A percentile compares a stretch with the other conserved stretches of the same genome.
Conservation (phyloP, 139 green algal genomes). For the Chlorella vulgaris region DNA sequence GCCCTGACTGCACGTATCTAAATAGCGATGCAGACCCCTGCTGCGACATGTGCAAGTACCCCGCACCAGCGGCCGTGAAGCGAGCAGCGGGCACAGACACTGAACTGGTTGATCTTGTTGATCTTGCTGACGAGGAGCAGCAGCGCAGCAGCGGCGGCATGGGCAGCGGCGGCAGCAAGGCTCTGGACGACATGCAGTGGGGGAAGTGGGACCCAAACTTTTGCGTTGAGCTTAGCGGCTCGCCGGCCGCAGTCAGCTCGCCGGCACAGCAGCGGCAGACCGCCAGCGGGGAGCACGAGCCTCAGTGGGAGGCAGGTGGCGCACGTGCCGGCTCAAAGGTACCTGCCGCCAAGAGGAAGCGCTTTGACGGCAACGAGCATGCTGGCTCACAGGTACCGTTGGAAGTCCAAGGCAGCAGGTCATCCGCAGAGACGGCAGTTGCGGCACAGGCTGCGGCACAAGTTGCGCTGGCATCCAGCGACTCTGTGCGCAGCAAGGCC, state of each 20-base stretch:
- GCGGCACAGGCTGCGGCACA: neutral
- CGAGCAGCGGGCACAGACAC: neutral
- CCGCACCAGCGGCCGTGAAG: neutral
- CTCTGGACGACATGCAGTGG: neutral
- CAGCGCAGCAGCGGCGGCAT: neutral
- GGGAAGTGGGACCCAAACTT: neutral
- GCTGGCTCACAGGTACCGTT: neutral
- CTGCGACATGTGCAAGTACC: neutral
- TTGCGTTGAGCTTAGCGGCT: slow-evolving; percentile 6
- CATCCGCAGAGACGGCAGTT: neutral
- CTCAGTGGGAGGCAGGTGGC: neutral
- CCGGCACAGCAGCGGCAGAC: neutral
- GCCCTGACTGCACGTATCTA: neutral
- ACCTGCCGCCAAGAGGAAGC: neutral
- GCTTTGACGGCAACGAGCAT: neutral
- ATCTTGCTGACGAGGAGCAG: neutral
- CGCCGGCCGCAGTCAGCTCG: neutral
- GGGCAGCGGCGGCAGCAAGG: neutral
- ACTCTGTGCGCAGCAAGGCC: neutral
- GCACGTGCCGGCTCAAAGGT: neutral
- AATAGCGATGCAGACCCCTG: neutral
- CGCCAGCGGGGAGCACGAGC: neutral
- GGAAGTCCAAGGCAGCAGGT: neutral
- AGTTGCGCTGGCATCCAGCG: neutral
- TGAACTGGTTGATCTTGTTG: neutral